Evolutionary conservation across 352 stramenopile genomes (phyloP).

Genomic region (Blastocystis sp.): DNA sequence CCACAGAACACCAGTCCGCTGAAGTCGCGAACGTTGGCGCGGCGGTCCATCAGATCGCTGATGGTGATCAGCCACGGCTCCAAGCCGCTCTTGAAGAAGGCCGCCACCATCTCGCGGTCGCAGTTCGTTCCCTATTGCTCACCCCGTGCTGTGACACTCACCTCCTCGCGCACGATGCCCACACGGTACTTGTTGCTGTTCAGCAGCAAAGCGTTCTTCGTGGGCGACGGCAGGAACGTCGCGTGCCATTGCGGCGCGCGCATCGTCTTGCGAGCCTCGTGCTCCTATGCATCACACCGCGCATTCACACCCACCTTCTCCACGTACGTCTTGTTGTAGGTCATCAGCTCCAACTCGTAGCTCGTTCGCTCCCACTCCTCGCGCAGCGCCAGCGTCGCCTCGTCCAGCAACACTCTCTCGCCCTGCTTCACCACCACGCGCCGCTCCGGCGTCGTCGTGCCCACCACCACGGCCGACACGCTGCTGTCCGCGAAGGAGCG

Average conservation of each 20-base stretch:
- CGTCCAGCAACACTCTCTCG: conserved; percentile 66
- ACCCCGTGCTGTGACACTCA: not conserved
- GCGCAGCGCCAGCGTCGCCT: conserved; percentile 81
- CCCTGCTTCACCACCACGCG: conserved; percentile 20
- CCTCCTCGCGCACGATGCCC: conserved; percentile 91
- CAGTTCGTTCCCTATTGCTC: conserved; percentile 86
- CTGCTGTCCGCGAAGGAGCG: conserved; percentile 8
- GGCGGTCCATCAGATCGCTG: conserved; percentile 87
- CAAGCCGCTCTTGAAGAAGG: conserved; percentile 92
- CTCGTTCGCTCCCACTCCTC: conserved; percentile 97
- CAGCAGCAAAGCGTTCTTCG: conserved; percentile 77
- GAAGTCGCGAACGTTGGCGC: conserved; percentile 87
- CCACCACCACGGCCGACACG: conserved; percentile 37
- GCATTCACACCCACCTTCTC: conserved; percentile 1
- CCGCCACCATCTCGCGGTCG: conserved; percentile 94
- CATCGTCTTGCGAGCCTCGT: conserved; percentile 77
- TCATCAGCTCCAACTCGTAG: conserved; percentile 75
- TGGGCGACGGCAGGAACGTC: conserved; percentile 75
- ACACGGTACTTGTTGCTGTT: conserved; percentile 84
- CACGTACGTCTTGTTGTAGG: conserved; percentile 33
- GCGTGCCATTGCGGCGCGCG: conserved; percentile 76
- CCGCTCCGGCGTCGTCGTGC: not conserved
- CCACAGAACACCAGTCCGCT: conserved; percentile 94
- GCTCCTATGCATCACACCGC: conserved; percentile 11
- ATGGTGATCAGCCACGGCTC: conserved; percentile 96